phyloP scores from a whole-genome alignment of 2,329 filamentous ascomycete species.

The Neofusicoccum cordaticola region DNA sequence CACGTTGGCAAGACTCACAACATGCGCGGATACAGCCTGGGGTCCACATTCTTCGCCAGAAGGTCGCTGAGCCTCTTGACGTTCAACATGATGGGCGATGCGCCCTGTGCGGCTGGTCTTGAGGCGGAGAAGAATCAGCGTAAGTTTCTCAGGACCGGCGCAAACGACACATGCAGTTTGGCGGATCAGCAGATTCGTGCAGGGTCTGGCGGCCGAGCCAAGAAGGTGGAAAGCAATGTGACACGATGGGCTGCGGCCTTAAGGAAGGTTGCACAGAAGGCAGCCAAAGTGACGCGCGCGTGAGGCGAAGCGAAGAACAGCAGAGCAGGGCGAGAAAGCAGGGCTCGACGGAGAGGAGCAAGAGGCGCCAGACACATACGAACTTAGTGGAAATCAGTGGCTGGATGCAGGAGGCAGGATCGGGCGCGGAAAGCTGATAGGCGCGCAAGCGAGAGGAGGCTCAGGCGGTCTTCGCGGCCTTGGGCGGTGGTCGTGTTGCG shows the following conservation, averaged over 20 bases:
- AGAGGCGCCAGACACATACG: neutral
- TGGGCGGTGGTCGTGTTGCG: neutral
- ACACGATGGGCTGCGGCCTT: conserved; percentile 6
- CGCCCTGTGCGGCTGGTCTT: conserved; percentile 3
- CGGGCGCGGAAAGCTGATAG: neutral
- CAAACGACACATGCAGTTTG: conserved; percentile 6
- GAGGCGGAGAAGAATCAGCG: conserved; percentile 8
- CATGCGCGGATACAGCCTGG: conserved; percentile 42
- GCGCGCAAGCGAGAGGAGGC: conserved; percentile 6
- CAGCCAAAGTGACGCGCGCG: neutral
- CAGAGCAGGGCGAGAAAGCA: neutral
- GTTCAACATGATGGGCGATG: conserved; percentile 39
- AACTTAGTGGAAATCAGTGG: neutral
- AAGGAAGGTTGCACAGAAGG: neutral
- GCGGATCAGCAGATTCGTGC: conserved; percentile 17
- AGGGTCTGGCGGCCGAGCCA: neutral
- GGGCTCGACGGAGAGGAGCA: neutral
- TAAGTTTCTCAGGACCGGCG: neutral
- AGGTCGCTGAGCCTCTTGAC: conserved; percentile 42
- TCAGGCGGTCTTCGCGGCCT: neutral
- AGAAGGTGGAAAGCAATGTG: conserved; percentile 5
- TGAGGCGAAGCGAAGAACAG: neutral
- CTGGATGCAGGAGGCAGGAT: neutral
- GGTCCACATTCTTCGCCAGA: conserved; percentile 43
- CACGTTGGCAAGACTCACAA: conserved; percentile 30